Evolutionary conservation across 176 grass and related monocot species (phyloP).

Genomic region (Cymbopogon citratus): DNA sequence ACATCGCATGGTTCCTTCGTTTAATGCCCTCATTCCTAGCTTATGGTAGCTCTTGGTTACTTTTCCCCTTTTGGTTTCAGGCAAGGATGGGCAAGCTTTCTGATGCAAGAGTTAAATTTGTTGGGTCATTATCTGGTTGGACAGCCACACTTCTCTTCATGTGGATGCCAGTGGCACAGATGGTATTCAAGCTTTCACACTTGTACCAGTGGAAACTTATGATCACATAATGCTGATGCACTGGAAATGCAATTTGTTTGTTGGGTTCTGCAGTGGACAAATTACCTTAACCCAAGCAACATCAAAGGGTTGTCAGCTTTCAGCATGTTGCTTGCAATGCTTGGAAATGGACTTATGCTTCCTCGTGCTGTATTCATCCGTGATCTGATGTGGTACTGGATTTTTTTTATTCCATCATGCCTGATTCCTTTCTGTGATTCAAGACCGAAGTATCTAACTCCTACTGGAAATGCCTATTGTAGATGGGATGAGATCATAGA

Average conservation of each 20-base stretch:
- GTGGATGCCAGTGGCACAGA: conserved; percentile 97
- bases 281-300: conserved; percentile 97
- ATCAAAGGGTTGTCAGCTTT: conserved; percentile 95
- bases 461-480: conserved; percentile 2
- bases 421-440: background rate
- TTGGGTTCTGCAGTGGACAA: conserved; percentile 81
- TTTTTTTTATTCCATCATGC: conserved; percentile 21
- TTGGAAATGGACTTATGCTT: conserved; percentile 99
- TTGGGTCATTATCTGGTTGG: conserved; percentile 87
- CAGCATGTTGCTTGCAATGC: conserved; percentile 96
- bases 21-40: background rate
- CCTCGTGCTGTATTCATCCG: conserved; percentile 97
- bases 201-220: conserved; percentile 10
- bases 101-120: conserved; percentile 45
- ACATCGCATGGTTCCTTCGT: background rate
- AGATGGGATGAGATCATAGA: conserved; percentile 9
- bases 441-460: background rate
- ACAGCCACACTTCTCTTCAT: conserved; percentile 98
- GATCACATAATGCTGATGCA: conserved; percentile 17
- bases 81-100: conserved; percentile 84
- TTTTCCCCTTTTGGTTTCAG: conserved; percentile 42
- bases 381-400: conserved; percentile 89
- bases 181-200: conserved; percentile 50
- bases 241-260: conserved; percentile 25
- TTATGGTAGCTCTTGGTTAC: conserved; percentile 35